Evolutionary conservation across 106 monocot species (phyloP).

Genomic region (Dendrobium nobile): DNA sequence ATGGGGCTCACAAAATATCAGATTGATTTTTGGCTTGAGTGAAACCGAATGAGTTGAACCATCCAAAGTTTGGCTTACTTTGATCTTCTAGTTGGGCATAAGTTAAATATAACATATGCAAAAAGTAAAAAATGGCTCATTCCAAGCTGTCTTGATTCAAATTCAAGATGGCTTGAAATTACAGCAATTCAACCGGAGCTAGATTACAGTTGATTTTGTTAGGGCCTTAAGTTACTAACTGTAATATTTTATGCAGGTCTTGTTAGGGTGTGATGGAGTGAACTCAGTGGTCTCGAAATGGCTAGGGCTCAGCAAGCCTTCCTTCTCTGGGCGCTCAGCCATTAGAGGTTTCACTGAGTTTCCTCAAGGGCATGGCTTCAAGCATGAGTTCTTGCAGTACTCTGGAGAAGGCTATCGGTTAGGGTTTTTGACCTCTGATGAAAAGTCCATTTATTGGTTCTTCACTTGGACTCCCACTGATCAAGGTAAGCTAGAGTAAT

Average conservation of each 20-base stretch:
- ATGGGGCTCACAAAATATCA: too few species aligned
- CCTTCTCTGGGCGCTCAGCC: conserved; percentile 34
- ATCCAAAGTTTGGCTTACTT: too few species aligned
- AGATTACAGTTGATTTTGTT: too few species aligned
- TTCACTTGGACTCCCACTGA: conserved; percentile 27
- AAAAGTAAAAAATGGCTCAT: too few species aligned
- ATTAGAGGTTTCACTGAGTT: conserved; percentile 42
- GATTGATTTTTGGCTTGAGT: too few species aligned
- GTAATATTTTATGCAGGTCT: conserved; percentile 25
- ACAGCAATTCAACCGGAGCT: too few species aligned
- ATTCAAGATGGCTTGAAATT: too few species aligned
- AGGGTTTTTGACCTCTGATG: conserved; percentile 33
- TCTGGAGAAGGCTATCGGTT: conserved; percentile 21
- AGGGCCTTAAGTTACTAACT: too few species aligned
- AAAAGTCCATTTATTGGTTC: conserved; percentile 55
- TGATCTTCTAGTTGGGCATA: too few species aligned
- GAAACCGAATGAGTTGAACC: too few species aligned
- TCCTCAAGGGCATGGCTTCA: conserved; percentile 44
- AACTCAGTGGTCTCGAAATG: conserved; percentile 70
- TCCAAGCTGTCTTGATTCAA: too few species aligned
- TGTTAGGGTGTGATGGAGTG: conserved; percentile 79
- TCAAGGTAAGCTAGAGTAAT: conserved; percentile 10
- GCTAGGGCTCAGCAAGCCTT: conserved; percentile 44
- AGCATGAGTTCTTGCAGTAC: conserved; percentile 26
- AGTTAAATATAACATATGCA: too few species aligned